Evolutionary conservation across 139 green algal species (phyloP), one percentile per base, ranked within the genome.

Genomic region (Axilococcus clingmanii): DNA sequence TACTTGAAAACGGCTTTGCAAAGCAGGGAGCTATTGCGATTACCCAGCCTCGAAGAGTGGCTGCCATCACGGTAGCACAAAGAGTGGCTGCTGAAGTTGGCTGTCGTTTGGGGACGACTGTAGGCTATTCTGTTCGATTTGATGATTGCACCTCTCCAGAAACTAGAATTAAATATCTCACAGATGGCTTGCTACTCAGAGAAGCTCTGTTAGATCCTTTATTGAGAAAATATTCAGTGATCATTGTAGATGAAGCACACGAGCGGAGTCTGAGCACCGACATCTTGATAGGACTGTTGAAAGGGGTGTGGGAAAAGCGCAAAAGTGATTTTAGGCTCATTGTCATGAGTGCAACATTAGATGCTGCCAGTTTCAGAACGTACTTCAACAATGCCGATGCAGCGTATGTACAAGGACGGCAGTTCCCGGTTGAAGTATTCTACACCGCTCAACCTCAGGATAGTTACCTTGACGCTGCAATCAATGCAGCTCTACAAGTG

Each of bases 211-310:
- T 81, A 4, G 89, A 97, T 60, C 80, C 81, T 0, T 15, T 65
- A 47, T 79, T 97, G 12, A 44, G 31, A 0, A 49, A 66, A 16
- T 95, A 95, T 71, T 70, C 74, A 67, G 74, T 84, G 11, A 74
- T 96, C 17, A 77, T 98, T 25, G 61, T 98, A 43, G 91, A 97
- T 56, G 91, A 98, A 69, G 91, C 91, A 8, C 91, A 98, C 62
- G 91, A 98, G 72, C 74, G 91, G 19, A 95, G 80, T 1, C 72
- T 97, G 29, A 55, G 80, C 48, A 95, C 88, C 20, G 90, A 98
- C 57, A 75, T 96, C 40, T 71, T 97, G 51, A 61, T 98, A 5
- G 90, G 88, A 7, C 68, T 98, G 34, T 63, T 96, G 15, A 95
- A 94, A 57, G 51, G 55, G 2, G 71, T 83, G 42, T 74, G 72